A percentile compares a stretch with the other conserved stretches of the same genome.
Conservation (phyloP, 768 basidiomycete species). For the Amanita inopinata region DNA sequence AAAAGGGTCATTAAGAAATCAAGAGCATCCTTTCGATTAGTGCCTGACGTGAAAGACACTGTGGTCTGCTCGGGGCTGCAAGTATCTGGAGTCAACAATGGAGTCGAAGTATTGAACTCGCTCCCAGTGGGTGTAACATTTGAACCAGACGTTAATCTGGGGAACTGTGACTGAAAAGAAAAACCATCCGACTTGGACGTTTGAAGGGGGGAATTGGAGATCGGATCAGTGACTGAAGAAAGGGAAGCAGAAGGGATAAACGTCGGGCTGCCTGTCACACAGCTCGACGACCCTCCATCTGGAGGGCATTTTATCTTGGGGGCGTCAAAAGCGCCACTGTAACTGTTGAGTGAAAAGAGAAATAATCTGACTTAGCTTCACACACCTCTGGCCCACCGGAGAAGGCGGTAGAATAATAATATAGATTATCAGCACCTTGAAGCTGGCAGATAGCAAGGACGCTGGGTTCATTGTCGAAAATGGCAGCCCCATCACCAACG, state of each 20-base stretch:
- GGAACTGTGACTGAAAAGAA: slow-evolving; percentile 10
- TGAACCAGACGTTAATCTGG: slow-evolving; percentile 24
- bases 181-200: slow-evolving; percentile 8
- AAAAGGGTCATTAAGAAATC: slow-evolving; percentile 75
- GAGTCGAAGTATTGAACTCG: slow-evolving; percentile 48
- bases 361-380: slow-evolving; percentile 12
- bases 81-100: slow-evolving; percentile 73
- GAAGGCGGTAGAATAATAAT: slow-evolving; percentile 90
- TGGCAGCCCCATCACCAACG: slow-evolving; percentile 96
- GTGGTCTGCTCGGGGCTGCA: slow-evolving; percentile 27
- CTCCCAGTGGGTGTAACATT: slow-evolving; percentile 33
- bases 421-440: slow-evolving; percentile 72
- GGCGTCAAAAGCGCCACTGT: slow-evolving; percentile 93
- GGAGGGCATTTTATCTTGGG: slow-evolving; percentile 91
- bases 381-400: slow-evolving; percentile 87
- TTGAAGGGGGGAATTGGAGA: slow-evolving; percentile 14
- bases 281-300: slow-evolving; percentile 87
- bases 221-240: slow-evolving; percentile 15
- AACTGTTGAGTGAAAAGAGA: slow-evolving; percentile 9
- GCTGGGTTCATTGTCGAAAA: slow-evolving; percentile 67
- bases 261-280: slow-evolving; percentile 93
- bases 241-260: slow-evolving; percentile 23
- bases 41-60: slow-evolving; percentile 28
- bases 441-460: slow-evolving; percentile 83
- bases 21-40: slow-evolving; percentile 51